These are phyloP conservation scores for Colletotrichum lentis DNA, from an alignment of 2,329 filamentous ascomycete genomes.

Conservation along the genomic window DNA sequence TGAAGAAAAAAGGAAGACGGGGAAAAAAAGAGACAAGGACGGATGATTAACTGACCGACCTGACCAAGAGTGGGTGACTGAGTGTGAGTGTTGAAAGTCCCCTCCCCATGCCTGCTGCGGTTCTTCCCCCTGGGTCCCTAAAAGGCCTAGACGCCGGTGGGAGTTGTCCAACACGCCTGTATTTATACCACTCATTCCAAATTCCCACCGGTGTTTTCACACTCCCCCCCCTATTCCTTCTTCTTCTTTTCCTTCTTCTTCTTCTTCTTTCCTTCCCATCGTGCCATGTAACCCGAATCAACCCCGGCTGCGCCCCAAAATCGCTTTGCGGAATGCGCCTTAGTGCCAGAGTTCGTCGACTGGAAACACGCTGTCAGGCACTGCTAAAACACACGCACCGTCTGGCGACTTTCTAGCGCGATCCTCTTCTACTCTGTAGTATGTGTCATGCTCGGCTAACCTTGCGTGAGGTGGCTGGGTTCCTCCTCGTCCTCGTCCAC, in stretches of 20 bases:
- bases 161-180: constrained; percentile 3
- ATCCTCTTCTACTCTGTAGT: constrained; percentile 19
- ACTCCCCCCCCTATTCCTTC: neutral
- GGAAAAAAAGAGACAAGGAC: neutral
- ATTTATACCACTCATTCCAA: neutral
- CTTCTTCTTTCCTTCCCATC: neutral
- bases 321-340: neutral
- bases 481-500: neutral
- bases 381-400: constrained; percentile 6
- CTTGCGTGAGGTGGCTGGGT: constrained; percentile 19
- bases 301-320: constrained; percentile 24
- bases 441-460: constrained; percentile 17
- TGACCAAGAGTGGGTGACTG: neutral
- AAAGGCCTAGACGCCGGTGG: constrained; percentile 2
- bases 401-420: constrained; percentile 33
- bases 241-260: neutral
- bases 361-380: constrained; percentile 8
- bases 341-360: constrained; percentile 8
- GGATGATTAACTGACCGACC: constrained; percentile 10
- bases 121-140: neutral
- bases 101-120: constrained; percentile 8
- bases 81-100: neutral
- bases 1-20: neutral
- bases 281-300: neutral
- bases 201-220: neutral